Percentiles rank a stretch among this genome's conserved stretches.
These are phyloP conservation scores for Dictyophora rubrovolvata DNA, from an alignment of 768 basidiomycete species.

Conservation along the genomic window DNA sequence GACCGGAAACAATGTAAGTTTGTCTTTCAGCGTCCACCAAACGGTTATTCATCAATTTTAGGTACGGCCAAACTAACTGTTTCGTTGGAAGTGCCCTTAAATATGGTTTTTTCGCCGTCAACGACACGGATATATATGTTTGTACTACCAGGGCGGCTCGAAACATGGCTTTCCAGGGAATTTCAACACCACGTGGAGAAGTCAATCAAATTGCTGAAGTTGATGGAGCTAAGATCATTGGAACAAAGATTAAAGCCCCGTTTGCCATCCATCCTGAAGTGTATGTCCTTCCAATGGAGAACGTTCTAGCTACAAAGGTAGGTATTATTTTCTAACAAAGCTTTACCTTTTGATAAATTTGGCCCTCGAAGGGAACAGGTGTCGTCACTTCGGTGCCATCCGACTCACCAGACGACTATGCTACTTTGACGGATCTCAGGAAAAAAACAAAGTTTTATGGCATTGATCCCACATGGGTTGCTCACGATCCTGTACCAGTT, in stretches of 20 bases:
- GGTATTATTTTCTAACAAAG: conserved; percentile 8
- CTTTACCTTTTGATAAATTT: conserved; percentile 1
- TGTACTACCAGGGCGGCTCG: conserved; percentile 84
- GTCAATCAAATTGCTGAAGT: conserved; percentile 67
- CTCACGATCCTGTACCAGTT: conserved; percentile 79
- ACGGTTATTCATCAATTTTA: conserved; percentile 18
- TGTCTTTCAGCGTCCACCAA: not conserved
- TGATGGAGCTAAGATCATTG: conserved; percentile 69
- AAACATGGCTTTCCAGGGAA: conserved; percentile 97
- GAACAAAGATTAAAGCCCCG: conserved; percentile 85
- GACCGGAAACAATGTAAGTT: conserved; percentile 91
- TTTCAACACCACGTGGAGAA: conserved; percentile 60
- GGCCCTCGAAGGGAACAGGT: conserved; percentile 68
- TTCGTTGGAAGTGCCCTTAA: conserved; percentile 87
- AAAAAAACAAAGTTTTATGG: conserved; percentile 97
- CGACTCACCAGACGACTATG: conserved; percentile 95
- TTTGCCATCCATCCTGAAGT: conserved; percentile 75
- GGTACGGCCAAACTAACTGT: conserved; percentile 98
- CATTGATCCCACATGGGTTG: conserved; percentile 81
- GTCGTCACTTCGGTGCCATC: conserved; percentile 98
- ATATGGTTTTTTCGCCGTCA: conserved; percentile 86
- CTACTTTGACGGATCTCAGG: conserved; percentile 79
- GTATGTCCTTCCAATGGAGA: conserved; percentile 98
- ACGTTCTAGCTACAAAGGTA: conserved; percentile 88
- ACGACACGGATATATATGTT: conserved; percentile 79